A percentile compares a stretch with the other conserved stretches of the same genome.
Evolutionary conservation across 1,284 basidiomycete species (phyloP).

Genomic region (Heterobasidion parviporum): DNA sequence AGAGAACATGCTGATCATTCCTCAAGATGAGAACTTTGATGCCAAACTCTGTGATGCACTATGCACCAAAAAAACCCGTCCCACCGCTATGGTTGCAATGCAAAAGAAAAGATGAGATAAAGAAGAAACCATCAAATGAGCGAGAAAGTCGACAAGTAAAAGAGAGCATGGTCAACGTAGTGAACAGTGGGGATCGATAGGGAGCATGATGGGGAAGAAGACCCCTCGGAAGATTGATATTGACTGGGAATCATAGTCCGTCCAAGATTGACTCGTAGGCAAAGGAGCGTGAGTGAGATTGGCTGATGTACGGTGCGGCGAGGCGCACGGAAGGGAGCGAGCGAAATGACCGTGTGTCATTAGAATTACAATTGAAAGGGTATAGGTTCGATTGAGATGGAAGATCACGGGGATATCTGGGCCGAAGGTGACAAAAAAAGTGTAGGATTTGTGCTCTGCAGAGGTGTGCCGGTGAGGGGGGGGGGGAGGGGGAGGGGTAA

Average conservation of each 20-base stretch:
- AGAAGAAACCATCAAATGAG: constrained; percentile 12
- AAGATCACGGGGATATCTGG: constrained; percentile 11
- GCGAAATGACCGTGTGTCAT: constrained; percentile 23
- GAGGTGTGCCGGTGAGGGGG: constrained; percentile 6
- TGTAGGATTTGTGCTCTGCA: constrained; percentile 3
- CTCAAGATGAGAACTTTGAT: not conserved
- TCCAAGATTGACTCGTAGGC: constrained; percentile 17
- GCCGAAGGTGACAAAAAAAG: constrained; percentile 1
- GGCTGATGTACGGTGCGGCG: constrained; percentile 17
- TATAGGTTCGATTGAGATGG: constrained; percentile 27
- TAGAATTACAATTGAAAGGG: constrained; percentile 31
- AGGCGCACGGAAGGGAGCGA: constrained; percentile 21
- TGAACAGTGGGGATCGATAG: not conserved
- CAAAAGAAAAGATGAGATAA: constrained; percentile 10
- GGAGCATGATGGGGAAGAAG: not conserved
- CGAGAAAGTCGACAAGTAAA: not conserved
- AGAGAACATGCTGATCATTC: not conserved
- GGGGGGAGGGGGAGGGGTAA: constrained; percentile 2
- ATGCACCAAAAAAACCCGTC: constrained; percentile 8
- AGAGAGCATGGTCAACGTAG: not conserved
- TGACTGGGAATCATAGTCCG: constrained; percentile 11
- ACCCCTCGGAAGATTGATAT: constrained; percentile 2
- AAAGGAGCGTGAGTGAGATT: not conserved
- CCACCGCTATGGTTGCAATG: constrained; percentile 11
- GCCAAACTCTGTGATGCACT: constrained; percentile 13